phyloP scores from a whole-genome alignment of 2,329 filamentous ascomycete species.

The Alternaria longipes region DNA sequence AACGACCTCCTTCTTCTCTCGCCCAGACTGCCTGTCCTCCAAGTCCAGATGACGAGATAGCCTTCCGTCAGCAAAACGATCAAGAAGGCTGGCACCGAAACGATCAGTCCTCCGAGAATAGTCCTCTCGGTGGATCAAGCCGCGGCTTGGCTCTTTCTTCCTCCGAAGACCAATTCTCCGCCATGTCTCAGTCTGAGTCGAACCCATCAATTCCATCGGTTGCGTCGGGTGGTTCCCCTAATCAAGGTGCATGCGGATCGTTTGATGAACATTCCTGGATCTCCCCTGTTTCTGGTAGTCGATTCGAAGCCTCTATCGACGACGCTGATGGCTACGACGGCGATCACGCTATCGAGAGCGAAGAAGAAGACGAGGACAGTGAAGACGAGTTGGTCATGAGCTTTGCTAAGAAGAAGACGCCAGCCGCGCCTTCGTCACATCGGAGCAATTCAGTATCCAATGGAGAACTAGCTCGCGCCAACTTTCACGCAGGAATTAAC shows the following conservation, averaged over 20 bases:
- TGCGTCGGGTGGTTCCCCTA: conserved; percentile 59
- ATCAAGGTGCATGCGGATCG: conserved; percentile 46
- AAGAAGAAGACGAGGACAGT: conserved; percentile 45
- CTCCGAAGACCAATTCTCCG: conserved; percentile 59
- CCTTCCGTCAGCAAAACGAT: conserved; percentile 38
- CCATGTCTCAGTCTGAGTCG: conserved; percentile 60
- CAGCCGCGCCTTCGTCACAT: conserved; percentile 31
- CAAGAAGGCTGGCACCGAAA: conserved; percentile 43
- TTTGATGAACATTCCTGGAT: conserved; percentile 33
- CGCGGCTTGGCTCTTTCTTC: conserved; percentile 54
- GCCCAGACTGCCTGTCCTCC: conserved; percentile 55
- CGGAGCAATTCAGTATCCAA: conserved; percentile 52
- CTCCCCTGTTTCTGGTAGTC: conserved; percentile 38
- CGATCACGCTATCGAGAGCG: conserved; percentile 54
- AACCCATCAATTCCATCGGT: conserved; percentile 62
- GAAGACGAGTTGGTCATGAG: conserved; percentile 53
- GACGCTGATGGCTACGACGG: conserved; percentile 53
- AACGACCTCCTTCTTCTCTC: conserved; percentile 39
- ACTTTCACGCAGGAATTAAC: conserved; percentile 35
- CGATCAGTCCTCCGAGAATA: conserved; percentile 52
- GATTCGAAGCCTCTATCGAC: conserved; percentile 36
- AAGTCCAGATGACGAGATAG: conserved; percentile 57
- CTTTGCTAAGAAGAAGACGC: conserved; percentile 48
- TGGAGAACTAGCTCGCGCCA: conserved; percentile 46
- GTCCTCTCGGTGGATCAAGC: conserved; percentile 48